Conservation (phyloP, 129 eudicot genomes). For the Rutidosis leptorrhynchoides region DNA sequence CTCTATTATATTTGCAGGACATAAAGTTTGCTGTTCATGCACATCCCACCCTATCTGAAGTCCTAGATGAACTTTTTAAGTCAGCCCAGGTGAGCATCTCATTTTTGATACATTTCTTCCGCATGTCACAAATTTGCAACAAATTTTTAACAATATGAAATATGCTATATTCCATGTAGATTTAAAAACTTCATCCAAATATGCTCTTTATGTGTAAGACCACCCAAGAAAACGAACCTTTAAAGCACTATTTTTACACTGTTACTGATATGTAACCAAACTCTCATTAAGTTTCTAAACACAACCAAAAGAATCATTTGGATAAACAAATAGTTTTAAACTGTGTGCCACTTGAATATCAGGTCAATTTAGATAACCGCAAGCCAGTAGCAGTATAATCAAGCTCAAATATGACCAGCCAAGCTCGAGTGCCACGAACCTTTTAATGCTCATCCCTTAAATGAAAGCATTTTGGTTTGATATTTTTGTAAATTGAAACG, state of each 20-base stretch:
- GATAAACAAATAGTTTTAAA: background rate
- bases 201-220: background rate
- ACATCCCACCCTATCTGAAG: constrained; percentile 97
- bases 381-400: constrained; percentile 33
- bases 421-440: background rate
- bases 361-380: constrained; percentile 28
- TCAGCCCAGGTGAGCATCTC: constrained; percentile 64
- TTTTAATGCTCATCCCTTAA: background rate
- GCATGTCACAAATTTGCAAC: too few species aligned
- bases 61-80: constrained; percentile 88
- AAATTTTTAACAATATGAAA: too few species aligned
- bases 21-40: constrained; percentile 90
- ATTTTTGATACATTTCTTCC: constrained; percentile 1
- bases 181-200: background rate
- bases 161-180: too few species aligned
- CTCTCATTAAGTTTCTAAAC: background rate
- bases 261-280: background rate
- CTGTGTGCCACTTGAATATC: constrained; percentile 7
- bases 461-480: constrained; percentile 1
- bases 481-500: background rate
- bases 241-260: background rate
- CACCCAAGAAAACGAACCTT: background rate
- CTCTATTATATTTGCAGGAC: constrained; percentile 51
- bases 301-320: background rate
- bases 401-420: background rate